Conservation (phyloP, 2,329 filamentous ascomycete genomes). For the Neodidymelliopsis sp. region DNA sequence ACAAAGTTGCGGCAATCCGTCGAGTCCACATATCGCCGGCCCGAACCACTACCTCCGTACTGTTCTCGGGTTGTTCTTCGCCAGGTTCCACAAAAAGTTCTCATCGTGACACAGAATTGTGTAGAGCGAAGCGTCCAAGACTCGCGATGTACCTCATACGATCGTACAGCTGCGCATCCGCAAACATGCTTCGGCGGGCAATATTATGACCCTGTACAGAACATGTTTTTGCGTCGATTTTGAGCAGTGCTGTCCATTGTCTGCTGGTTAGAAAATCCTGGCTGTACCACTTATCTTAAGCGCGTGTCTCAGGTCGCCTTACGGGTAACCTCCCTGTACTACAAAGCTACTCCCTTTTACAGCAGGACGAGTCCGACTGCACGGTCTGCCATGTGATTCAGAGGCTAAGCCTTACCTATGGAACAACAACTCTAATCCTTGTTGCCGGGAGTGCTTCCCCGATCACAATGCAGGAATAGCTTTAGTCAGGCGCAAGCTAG, state of each 20-base stretch:
- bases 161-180: slow-evolving; percentile 11
- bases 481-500: slow-evolving; percentile 17
- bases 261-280: neutral
- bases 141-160: slow-evolving; percentile 13
- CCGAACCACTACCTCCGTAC: slow-evolving; percentile 11
- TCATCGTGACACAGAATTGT: slow-evolving; percentile 8
- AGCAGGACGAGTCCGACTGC: slow-evolving; percentile 3
- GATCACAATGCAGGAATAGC: slow-evolving; percentile 19
- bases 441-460: slow-evolving; percentile 26
- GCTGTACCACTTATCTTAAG: slow-evolving; percentile 1
- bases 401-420: slow-evolving; percentile 12
- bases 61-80: slow-evolving; percentile 8
- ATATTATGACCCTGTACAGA: neutral
- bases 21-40: slow-evolving; percentile 3
- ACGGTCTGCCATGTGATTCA: slow-evolving; percentile 16
- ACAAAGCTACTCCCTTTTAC: slow-evolving; percentile 9
- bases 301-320: slow-evolving; percentile 12
- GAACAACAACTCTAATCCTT: slow-evolving; percentile 7
- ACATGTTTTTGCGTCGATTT: slow-evolving; percentile 1
- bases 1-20: slow-evolving; percentile 11
- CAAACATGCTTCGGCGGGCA: neutral
- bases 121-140: slow-evolving; percentile 8
- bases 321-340: slow-evolving; percentile 3
- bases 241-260: neutral
- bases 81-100: slow-evolving; percentile 12